Evolutionary conservation across 2,329 filamentous ascomycete species (phyloP).

Genomic region (Rhynchosporium graminicola): DNA sequence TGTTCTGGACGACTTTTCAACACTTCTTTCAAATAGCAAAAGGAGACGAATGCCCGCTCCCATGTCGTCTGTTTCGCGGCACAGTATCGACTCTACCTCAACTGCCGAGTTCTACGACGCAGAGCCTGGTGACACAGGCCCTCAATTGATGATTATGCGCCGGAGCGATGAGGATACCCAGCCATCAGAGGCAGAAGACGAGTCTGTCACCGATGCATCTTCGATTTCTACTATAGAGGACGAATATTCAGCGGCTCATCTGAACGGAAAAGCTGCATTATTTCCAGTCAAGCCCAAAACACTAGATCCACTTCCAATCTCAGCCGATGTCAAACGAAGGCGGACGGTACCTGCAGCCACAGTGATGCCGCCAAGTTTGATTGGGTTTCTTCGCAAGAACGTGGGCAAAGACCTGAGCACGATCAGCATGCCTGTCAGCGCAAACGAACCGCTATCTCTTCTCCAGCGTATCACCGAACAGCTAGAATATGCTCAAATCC

Average conservation of each 20-base stretch:
- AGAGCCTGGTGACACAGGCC: constrained; percentile 61
- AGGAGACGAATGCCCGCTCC: constrained; percentile 65
- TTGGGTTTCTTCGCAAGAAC: constrained; percentile 93
- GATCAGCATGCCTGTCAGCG: constrained; percentile 95
- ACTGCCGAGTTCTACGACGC: constrained; percentile 97
- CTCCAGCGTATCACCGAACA: constrained; percentile 89
- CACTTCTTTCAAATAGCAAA: constrained; percentile 76
- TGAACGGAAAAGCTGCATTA: constrained; percentile 64
- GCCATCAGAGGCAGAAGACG: constrained; percentile 56
- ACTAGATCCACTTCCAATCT: constrained; percentile 75
- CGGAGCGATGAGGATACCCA: constrained; percentile 68
- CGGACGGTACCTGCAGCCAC: constrained; percentile 71
- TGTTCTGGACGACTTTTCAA: constrained; percentile 80
- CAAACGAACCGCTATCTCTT: constrained; percentile 88
- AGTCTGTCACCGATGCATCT: constrained; percentile 50
- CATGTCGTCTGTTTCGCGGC: constrained; percentile 49
- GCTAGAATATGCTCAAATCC: constrained; percentile 83
- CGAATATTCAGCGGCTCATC: constrained; percentile 48
- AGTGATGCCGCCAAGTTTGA: constrained; percentile 82
- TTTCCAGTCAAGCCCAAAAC: constrained; percentile 78
- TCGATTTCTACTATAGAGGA: constrained; percentile 62
- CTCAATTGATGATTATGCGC: constrained; percentile 74
- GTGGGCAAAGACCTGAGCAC: constrained; percentile 96
- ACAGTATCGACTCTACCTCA: constrained; percentile 77
- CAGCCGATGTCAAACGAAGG: constrained; percentile 64